Base-by-base conservation (phyloP, 2,329 filamentous ascomycete genomes). In the Fusarium lyarnte region DNA sequence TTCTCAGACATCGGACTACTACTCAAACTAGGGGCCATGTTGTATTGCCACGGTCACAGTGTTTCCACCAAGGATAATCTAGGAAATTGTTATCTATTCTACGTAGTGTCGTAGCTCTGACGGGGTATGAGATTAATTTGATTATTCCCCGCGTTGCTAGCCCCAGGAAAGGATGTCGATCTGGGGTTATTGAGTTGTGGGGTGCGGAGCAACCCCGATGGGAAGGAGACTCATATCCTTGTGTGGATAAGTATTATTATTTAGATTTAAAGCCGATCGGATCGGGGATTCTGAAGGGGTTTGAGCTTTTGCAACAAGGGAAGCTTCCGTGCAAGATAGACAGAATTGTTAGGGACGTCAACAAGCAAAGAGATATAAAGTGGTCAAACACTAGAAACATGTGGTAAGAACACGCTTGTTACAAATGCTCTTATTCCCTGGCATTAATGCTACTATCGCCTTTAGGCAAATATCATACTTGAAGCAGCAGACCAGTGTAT, bases 1-100 rank as follows among this genome's bases (percentile, higher is more conserved):
- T 21, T 29, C 38, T 35, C 42, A 33, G 23, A 41, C 11, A 25
- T 17, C 21, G 29, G 6, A 29, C 35, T 16, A 16, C 6, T 27
- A 51, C 23, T 36, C 17, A 21, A 29, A 38, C 23, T n/a, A 46
- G 27, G 35, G 38, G 36, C 11, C 10, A 19, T 21, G 19, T n/a
- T 45, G 23, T 14, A 14, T 9, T 25, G 17, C 10, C 25, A 29
- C 31, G 49, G 53, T 36, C 16, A 23, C 23, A 35, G 12, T 38
- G 49, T 57, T 72, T 72, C 69, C 69, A 72, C 69, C 69, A 72
- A 72, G 49, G 63, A 72, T 41, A 65, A 58, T 39, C 38, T 38
- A 54, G 29, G 14, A 8, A 55, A 23, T 10, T 31, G 14, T 23
- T 27, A 14, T 52, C 11, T 39, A 33, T 38, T 21, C 46, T 17